phyloP scores from a whole-genome alignment of 441 rosid genomes.

The Euphorbia neoarborescens region DNA sequence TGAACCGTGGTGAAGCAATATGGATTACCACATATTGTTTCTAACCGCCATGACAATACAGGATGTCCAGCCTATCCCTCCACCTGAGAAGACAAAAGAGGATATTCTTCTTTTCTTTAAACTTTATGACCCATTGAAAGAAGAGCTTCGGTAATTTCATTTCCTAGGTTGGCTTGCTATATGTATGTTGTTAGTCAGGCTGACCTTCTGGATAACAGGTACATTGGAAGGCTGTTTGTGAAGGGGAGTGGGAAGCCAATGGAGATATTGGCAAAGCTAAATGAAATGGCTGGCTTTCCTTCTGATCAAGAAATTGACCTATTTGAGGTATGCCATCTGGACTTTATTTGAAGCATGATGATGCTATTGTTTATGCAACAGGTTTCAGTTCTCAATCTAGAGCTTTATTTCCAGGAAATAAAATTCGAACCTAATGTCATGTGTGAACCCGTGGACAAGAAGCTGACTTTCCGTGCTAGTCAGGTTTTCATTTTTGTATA shows the following conservation, averaged over 20 bases:
- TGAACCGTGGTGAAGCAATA: neutral
- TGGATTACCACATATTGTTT: neutral
- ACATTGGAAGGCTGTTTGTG: conserved; percentile 77
- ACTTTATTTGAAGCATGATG: neutral
- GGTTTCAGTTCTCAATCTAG: neutral
- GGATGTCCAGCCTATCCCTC: conserved; percentile 56
- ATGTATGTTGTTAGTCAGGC: conserved; percentile 7
- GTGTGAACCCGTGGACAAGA: conserved; percentile 89
- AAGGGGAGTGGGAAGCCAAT: conserved; percentile 66
- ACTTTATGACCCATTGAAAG: conserved; percentile 69
- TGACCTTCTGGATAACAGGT: conserved; percentile 38
- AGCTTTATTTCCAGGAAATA: conserved; percentile 56
- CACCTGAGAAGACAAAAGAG: conserved; percentile 52
- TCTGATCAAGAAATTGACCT: conserved; percentile 79
- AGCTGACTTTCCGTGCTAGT: conserved; percentile 53
- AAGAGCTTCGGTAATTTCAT: conserved; percentile 57
- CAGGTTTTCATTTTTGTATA: conserved; percentile 38
- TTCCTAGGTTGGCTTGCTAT: conserved; percentile 8
- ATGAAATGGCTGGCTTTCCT: conserved; percentile 83
- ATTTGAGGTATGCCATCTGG: conserved; percentile 52
- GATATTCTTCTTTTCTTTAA: conserved; percentile 87
- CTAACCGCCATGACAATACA: conserved; percentile 24
- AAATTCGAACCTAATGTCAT: conserved; percentile 85
- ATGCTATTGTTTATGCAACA: neutral
- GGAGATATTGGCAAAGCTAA: conserved; percentile 62